Percentiles rank a stretch among this genome's conserved stretches.
These are phyloP conservation scores for Pleomassaria siparia DNA, from an alignment of 2,329 filamentous ascomycete species.

Conservation along the genomic window DNA sequence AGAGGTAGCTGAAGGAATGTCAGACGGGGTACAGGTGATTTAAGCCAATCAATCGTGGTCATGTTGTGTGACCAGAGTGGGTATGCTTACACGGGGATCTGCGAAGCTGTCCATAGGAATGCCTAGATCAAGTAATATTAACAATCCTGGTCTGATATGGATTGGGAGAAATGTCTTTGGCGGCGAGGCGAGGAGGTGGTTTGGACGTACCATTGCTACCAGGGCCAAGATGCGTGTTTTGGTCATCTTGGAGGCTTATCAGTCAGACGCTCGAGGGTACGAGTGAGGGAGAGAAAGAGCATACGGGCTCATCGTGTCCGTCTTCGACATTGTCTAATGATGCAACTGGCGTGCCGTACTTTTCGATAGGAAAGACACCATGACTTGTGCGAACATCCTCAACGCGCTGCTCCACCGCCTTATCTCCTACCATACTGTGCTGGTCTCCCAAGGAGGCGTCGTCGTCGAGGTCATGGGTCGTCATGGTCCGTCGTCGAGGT, in stretches of 20 bases:
- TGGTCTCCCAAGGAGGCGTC: slow-evolving; percentile 2
- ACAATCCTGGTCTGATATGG: slow-evolving; percentile 1
- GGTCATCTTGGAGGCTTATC: slow-evolving; percentile 45
- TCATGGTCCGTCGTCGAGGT: no score
- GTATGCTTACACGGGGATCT: slow-evolving; percentile 56
- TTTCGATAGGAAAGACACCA: no score
- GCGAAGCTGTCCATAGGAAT: slow-evolving; percentile 62
- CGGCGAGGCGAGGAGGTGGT: background rate
- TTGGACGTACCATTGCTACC: slow-evolving; percentile 37
- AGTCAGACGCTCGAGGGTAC: background rate
- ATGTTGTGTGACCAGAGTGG: background rate
- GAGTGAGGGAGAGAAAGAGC: background rate
- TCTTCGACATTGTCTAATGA: slow-evolving; percentile 50
- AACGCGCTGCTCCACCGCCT: background rate
- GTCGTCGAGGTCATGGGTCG: background rate
- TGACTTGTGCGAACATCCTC: background rate
- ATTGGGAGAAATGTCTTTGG: background rate
- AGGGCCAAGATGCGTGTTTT: slow-evolving; percentile 54
- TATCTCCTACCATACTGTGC: background rate
- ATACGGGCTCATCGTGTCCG: slow-evolving; percentile 47
- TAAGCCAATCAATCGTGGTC: background rate
- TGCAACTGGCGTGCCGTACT: no score
- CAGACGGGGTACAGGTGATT: background rate
- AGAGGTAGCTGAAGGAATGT: slow-evolving; percentile 16
- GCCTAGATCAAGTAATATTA: slow-evolving; percentile 12